Base-by-base conservation (phyloP, 2,329 filamentous ascomycete genomes). In the Cercospora sesami region DNA sequence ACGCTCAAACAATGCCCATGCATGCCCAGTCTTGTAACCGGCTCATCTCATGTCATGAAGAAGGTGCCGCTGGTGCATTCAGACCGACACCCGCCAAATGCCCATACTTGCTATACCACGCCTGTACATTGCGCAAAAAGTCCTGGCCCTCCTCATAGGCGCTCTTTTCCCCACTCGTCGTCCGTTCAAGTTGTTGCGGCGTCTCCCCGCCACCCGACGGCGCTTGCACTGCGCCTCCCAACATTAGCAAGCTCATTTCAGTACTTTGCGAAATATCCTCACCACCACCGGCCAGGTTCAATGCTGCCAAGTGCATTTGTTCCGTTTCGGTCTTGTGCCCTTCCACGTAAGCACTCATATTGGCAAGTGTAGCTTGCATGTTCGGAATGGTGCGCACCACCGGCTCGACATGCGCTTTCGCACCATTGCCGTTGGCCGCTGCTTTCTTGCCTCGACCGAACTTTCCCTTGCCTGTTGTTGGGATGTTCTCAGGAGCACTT, bases 401-500 rank as follows among this genome's bases (percentile, higher is more conserved):
- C 60, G 72, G 71, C 57, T 68, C 68, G 10, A 63, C 62, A 28
- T 68, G 65, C 12, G 68, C 65, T 12, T 59, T 64, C 21, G 60
- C 16, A 18, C 68, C 70, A 14, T 57, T 61, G 14, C 71, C 69
- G 36, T 72, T 71, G 55, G 67, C 69, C 26, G 72, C 71, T 71
- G 71, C 48, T 60, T 78, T 79, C 57, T 74, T 72, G 64, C 68
- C 64, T 67, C 72, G 68, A 9, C 71, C 71, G n/a, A 69, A 67
- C 60, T 74, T 78, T 79, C 68, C 78, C 62, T 75, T 75, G 71
- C 79, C 73, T 62, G 74, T 68, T 69, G 76, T 78, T 45, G 77
- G 59, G 70, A 67, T 80, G 78, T 42, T 79, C 78, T 39, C 85
- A 81, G 66, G 85, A 82, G 77, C 84, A 80, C 77, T 86, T 31